Base-by-base conservation (phyloP, 2,329 filamentous ascomycete genomes). In the Curvularia lunata region DNA sequence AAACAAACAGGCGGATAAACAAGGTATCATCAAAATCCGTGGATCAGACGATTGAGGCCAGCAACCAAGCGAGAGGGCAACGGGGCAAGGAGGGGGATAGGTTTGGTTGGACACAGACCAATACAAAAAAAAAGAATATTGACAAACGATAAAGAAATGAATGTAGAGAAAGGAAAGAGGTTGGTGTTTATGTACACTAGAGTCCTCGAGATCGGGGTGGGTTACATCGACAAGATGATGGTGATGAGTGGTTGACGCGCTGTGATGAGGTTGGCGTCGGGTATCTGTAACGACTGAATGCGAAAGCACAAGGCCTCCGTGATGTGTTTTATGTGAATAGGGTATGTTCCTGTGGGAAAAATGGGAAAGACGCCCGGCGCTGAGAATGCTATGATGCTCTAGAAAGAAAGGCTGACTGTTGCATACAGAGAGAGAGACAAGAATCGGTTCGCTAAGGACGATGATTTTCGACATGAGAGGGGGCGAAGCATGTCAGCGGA, bases 231-330 rank as follows among this genome's bases (percentile, higher is more conserved):
- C 23, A 28, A 13, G 50, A 16, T 48, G 23, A 9, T 19, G 37
- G 28, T 46, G 32, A 27, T 46, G 41, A 27, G 41, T 30, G 50
- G 32, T 54, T 57, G 54, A 57, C 54, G 54, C 54, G 45, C 54
- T 48, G 45, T 40, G 54, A 30, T 28, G 50, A 48, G 54, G 37
- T 54, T 57, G 54, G 62, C 68, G 67, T 75, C 71, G 72, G 72
- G 72, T 75, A 75, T 75, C 66, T 67, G 72, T 74, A 74, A 66
- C 61, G 71, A 75, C 70, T 65, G 70, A 69, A 66, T 49, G 25
- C 60, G 62, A 64, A 64, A 69, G 69, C 30, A 48, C 28, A 34
- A 52, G 23, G 28, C 63, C 66, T 68, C 65, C 63, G 54, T 43
- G 46, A 37, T 34, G 34, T 43, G 50, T 46, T 41, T 47, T 43